Percentiles rank a stretch among this genome's conserved stretches.
Conservation (phyloP, 352 stramenopile species). For the Globisporangium mamillatum region DNA sequence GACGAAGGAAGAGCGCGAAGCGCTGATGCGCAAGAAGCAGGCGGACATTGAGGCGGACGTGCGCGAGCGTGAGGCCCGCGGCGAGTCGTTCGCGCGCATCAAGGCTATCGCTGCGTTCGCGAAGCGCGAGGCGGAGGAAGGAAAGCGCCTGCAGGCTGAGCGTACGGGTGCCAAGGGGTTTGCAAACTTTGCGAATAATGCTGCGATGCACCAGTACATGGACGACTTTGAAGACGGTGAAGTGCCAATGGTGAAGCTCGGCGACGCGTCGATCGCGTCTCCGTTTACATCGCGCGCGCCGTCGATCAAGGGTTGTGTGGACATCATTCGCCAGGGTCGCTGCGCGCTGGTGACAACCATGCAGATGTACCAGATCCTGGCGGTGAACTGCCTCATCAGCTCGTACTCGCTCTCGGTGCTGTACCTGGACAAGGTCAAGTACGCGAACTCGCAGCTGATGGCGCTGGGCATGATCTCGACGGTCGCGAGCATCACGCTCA, state of each 20-base stretch:
- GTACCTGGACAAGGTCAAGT: slow-evolving; percentile 98
- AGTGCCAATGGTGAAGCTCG: slow-evolving; percentile 97
- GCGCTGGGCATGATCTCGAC: slow-evolving; percentile 86
- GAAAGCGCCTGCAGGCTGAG: slow-evolving; percentile 63
- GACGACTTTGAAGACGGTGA: slow-evolving; percentile 90
- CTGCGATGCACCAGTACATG: slow-evolving; percentile 89
- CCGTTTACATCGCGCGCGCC: slow-evolving; percentile 97
- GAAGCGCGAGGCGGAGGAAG: slow-evolving; percentile 74
- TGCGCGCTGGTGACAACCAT: slow-evolving; percentile 99
- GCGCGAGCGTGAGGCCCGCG: slow-evolving; percentile 64
- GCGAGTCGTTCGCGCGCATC: slow-evolving; percentile 84
- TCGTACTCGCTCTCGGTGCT: slow-evolving; percentile 98
- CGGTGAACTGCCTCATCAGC: slow-evolving; percentile 97
- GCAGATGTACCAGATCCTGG: slow-evolving; percentile 99
- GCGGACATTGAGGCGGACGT: slow-evolving; percentile 82
- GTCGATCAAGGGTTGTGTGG: slow-evolving; percentile 89
- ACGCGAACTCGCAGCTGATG: slow-evolving; percentile 96
- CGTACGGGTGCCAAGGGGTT: slow-evolving; percentile 78
- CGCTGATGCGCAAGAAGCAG: slow-evolving; percentile 80
- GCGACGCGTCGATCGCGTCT: slow-evolving; percentile 98
- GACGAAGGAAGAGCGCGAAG: slow-evolving; percentile 81
- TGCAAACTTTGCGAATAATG: slow-evolving; percentile 84
- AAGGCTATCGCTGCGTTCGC: slow-evolving; percentile 86
- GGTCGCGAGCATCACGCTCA: slow-evolving; percentile 81
- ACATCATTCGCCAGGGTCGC: slow-evolving; percentile 97